Evolutionary conservation across 2,329 filamentous ascomycete species (phyloP).

Genomic region (Monosporascus sp.): DNA sequence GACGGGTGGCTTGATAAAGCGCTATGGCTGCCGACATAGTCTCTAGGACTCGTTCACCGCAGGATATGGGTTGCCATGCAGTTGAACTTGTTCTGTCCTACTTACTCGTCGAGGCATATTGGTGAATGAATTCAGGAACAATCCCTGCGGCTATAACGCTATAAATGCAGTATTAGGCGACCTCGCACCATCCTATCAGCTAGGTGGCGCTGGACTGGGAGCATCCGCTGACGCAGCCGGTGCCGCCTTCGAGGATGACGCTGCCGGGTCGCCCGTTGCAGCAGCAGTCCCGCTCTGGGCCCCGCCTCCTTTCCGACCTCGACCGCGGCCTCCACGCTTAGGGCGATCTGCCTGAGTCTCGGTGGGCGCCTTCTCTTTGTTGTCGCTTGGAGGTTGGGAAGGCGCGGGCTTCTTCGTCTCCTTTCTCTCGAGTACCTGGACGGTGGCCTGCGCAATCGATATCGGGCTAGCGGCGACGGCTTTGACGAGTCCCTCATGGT

Average conservation of each 20-base stretch:
- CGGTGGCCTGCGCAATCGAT: conserved; percentile 74
- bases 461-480: conserved; percentile 80
- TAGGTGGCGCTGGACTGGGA: not conserved
- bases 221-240: not conserved
- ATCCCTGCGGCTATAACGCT: too few species aligned
- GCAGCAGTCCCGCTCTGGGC: not conserved
- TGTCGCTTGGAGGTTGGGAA: not conserved
- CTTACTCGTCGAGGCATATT: too few species aligned
- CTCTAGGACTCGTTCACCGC: too few species aligned
- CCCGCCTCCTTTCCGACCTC: conserved; percentile 1
- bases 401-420: conserved; percentile 38
- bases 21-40: too few species aligned
- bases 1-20: too few species aligned
- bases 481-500: conserved; percentile 65
- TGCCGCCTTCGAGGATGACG: not conserved
- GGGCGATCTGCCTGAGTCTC: not conserved
- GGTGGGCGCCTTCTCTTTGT: not conserved
- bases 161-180: not conserved
- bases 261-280: not conserved
- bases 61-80: too few species aligned
- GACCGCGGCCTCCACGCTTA: conserved; percentile 3
- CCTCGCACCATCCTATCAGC: not conserved
- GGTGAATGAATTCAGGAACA: too few species aligned
- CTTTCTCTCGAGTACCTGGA: conserved; percentile 81
- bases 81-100: too few species aligned